Conservation (phyloP, 257 asterid species). For the Solanum pinnatisectum region DNA sequence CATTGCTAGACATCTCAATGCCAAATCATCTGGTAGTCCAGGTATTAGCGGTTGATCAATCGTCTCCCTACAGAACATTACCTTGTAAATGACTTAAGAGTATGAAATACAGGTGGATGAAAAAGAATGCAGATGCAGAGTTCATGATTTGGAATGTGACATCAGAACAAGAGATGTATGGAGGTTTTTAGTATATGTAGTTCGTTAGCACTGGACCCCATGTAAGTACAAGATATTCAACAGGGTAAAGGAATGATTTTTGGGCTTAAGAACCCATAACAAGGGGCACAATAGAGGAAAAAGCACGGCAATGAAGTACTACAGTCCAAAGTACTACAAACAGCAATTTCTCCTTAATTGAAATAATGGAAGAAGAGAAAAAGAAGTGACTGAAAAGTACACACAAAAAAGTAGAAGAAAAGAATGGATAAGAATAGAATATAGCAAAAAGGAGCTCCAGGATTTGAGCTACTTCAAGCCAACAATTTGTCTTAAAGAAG, state of each 20-base stretch:
- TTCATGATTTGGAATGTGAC: not conserved
- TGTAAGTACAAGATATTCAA: not conserved
- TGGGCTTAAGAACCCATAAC: not conserved
- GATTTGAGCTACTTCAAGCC: not conserved
- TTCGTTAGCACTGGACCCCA: not conserved
- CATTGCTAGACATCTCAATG: not conserved
- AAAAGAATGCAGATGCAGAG: not conserved
- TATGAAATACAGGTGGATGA: not conserved
- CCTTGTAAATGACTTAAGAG: not conserved
- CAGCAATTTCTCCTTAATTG: not conserved
- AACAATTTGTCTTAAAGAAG: not conserved
- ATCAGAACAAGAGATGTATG: not conserved
- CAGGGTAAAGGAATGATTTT: not conserved
- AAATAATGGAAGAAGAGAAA: not conserved
- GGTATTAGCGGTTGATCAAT: not conserved
- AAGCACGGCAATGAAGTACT: not conserved
- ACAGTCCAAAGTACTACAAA: not conserved
- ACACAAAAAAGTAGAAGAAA: not conserved
- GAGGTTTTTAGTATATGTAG: not conserved
- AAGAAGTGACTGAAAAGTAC: not conserved
- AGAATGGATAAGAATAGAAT: not conserved
- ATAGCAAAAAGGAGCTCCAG: not conserved
- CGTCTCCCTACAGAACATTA: not conserved
- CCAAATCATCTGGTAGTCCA: constrained; percentile 3
- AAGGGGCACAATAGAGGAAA: not conserved